Conservation (phyloP, 73 alveolate genomes). For the Tetrahymena thermophila region DNA sequence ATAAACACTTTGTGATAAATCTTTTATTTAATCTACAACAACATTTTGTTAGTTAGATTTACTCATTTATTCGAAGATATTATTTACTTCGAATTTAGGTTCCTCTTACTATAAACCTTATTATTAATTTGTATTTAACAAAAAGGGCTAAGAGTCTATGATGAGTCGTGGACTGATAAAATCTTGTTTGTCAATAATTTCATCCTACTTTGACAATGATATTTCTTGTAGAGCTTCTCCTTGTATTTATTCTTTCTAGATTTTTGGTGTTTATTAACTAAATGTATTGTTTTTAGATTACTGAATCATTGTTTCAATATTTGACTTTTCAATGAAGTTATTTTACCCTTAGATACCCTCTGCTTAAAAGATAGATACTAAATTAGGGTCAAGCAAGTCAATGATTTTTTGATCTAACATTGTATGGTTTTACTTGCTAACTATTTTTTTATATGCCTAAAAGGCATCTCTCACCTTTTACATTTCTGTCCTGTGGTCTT, state of each 20-base stretch:
- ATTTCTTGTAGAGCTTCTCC: not conserved
- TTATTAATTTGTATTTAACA: too few species aligned
- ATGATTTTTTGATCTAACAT: not conserved
- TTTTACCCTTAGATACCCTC: not conserved
- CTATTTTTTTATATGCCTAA: not conserved
- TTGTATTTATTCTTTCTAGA: not conserved
- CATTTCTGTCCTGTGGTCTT: not conserved
- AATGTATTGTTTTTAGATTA: not conserved
- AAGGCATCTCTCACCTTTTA: not conserved
- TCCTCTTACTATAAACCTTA: not conserved
- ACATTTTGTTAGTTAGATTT: not conserved
- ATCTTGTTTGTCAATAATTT: not conserved
- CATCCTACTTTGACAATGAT: not conserved
- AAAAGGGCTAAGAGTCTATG: not conserved
- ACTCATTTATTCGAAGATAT: not conserved
- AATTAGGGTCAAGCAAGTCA: not conserved
- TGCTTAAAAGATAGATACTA: not conserved
- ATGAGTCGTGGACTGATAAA: not conserved
- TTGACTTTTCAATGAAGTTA: not conserved
- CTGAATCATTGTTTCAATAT: not conserved
- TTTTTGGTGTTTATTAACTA: not conserved
- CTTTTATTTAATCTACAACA: not conserved
- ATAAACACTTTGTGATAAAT: not conserved
- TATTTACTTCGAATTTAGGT: too few species aligned
- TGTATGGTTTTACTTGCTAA: not conserved